Conservation (phyloP, 2,329 filamentous ascomycete genomes). For the Paracoccidioides lutzii region DNA sequence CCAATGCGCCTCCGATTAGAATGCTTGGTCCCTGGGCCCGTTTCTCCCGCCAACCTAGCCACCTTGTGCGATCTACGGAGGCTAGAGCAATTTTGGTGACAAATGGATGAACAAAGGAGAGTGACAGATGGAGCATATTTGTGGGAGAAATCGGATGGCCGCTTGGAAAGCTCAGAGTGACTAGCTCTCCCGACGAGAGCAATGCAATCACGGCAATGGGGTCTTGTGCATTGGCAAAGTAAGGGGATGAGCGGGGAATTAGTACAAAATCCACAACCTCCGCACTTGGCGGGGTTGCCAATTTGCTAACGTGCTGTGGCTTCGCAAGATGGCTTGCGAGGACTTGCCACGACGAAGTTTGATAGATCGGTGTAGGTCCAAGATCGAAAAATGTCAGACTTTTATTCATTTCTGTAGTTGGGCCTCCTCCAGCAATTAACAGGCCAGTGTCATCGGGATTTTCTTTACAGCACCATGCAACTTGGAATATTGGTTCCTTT, state of each 20-base stretch:
- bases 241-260: constrained; percentile 68
- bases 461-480: constrained; percentile 86
- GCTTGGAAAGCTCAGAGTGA: constrained; percentile 83
- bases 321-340: constrained; percentile 66
- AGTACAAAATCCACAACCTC: constrained; percentile 70
- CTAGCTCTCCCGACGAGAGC: constrained; percentile 72
- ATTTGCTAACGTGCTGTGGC: constrained; percentile 55
- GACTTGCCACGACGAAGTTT: constrained; percentile 79
- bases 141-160: constrained; percentile 84
- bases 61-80: constrained; percentile 61
- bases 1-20: constrained; percentile 65
- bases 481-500: constrained; percentile 62
- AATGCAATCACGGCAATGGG: constrained; percentile 73
- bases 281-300: constrained; percentile 65
- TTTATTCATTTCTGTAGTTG: constrained; percentile 53
- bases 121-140: constrained; percentile 77
- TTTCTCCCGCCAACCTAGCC: constrained; percentile 83
- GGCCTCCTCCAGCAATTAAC: constrained; percentile 69
- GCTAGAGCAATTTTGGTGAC: constrained; percentile 61
- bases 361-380: constrained; percentile 76
- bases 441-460: constrained; percentile 90
- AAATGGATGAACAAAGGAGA: constrained; percentile 85
- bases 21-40: constrained; percentile 66
- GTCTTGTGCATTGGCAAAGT: constrained; percentile 79
- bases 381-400: constrained; percentile 83